phyloP scores from a whole-genome alignment of 202 grass and related monocot genomes.

The Eragrostis tef region DNA sequence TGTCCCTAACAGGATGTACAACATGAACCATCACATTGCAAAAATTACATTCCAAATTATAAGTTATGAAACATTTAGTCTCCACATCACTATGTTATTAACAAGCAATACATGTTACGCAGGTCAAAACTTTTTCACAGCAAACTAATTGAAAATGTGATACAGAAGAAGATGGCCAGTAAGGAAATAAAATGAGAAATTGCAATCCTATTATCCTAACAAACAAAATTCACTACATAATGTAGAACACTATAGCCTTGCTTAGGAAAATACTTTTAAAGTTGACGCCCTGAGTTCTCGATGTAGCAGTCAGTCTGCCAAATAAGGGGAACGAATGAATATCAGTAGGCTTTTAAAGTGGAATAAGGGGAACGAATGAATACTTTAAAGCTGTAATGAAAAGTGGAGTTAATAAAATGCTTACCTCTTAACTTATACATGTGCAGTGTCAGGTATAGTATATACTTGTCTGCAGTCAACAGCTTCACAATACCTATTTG shows the following conservation, averaged over 20 bases:
- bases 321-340: slow-evolving; percentile 2
- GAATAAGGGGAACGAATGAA: too few species aligned
- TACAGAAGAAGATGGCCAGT: slow-evolving; percentile 9
- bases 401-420: slow-evolving; percentile 14
- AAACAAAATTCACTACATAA: slow-evolving; percentile 1
- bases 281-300: neutral
- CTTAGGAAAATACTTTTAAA: neutral
- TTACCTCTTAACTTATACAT: slow-evolving; percentile 32
- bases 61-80: neutral
- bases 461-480: slow-evolving; percentile 16
- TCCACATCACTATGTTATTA: neutral
- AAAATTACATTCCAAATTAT: neutral
- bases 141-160: neutral
- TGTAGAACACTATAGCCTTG: neutral
- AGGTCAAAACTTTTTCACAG: neutral
- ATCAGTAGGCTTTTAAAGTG: neutral
- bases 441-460: neutral
- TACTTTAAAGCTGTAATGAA: neutral
- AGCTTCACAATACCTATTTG: slow-evolving; percentile 21
- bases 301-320: slow-evolving; percentile 32
- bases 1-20: neutral
- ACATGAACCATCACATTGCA: neutral
- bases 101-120: neutral
- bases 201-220: neutral
- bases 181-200: neutral